phyloP scores from a whole-genome alignment of 345 rosid genomes.

The Noccaea caerulescens region DNA sequence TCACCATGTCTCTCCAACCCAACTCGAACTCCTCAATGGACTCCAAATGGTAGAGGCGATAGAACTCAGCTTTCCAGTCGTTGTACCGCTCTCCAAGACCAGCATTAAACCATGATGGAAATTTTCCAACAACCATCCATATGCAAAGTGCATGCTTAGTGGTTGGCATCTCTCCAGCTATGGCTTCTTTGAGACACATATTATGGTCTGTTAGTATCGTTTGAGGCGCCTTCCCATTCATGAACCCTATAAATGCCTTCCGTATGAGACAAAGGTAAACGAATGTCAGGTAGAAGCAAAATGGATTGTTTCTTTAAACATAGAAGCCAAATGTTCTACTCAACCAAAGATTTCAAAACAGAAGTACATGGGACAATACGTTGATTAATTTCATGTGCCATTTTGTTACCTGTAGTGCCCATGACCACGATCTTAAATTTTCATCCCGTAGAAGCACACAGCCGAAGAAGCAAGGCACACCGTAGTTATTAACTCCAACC shows the following conservation, averaged over 20 bases:
- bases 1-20: slow-evolving; percentile 95
- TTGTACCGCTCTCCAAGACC: slow-evolving; percentile 89
- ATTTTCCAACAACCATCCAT: slow-evolving; percentile 95
- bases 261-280: slow-evolving; percentile 38
- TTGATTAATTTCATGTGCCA: background rate
- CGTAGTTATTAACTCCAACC: slow-evolving; percentile 92
- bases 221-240: slow-evolving; percentile 93
- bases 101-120: slow-evolving; percentile 96
- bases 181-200: slow-evolving; percentile 92
- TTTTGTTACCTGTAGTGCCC: slow-evolving; percentile 92
- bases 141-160: slow-evolving; percentile 93
- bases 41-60: slow-evolving; percentile 81
- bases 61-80: slow-evolving; percentile 92
- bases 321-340: slow-evolving; percentile 11
- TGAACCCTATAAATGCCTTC: slow-evolving; percentile 79
- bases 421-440: slow-evolving; percentile 74
- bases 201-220: slow-evolving; percentile 91
- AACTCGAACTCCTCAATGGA: slow-evolving; percentile 81
- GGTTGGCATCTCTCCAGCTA: slow-evolving; percentile 79
- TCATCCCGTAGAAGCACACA: slow-evolving; percentile 86
- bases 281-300: slow-evolving; percentile 16
- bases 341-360: background rate
- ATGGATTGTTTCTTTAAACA: background rate
- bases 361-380: background rate
- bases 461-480: slow-evolving; percentile 98